A percentile compares a stretch with the other conserved stretches of the same genome.
These are phyloP conservation scores for Exutisphaerella laricina DNA, from an alignment of 2,329 filamentous ascomycete species.

Conservation along the genomic window DNA sequence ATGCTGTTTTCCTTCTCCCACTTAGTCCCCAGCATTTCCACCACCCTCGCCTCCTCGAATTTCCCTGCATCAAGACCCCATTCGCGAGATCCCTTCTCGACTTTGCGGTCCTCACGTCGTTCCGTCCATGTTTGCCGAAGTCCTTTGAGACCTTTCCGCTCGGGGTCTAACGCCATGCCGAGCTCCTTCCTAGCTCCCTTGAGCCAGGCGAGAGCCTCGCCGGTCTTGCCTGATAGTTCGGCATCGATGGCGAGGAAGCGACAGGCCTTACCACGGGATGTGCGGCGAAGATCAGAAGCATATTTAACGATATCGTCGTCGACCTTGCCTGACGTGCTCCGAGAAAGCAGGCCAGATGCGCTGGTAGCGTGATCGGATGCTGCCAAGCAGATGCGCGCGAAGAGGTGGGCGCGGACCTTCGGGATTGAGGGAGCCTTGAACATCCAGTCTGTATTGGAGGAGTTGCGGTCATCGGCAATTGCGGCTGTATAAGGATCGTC, in stretches of 20 bases:
- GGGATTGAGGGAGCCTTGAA: constrained; percentile 82
- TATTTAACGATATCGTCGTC: constrained; percentile 66
- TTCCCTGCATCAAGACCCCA: constrained; percentile 83
- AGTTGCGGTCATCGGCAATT: constrained; percentile 75
- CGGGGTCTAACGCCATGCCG: constrained; percentile 50
- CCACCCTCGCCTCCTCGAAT: constrained; percentile 75
- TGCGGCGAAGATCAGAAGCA: constrained; percentile 65
- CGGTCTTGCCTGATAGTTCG: constrained; percentile 73
- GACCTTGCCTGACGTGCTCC: constrained; percentile 46
- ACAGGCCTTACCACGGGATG: constrained; percentile 76
- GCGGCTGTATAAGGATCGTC: constrained; percentile 87
- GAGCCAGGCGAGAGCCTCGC: constrained; percentile 82
- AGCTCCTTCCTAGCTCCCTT: constrained; percentile 70
- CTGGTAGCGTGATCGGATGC: constrained; percentile 81
- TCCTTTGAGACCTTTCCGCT: constrained; percentile 52
- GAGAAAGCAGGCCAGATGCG: constrained; percentile 51
- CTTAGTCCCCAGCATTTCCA: constrained; percentile 81
- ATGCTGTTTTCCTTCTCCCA: constrained; percentile 94
- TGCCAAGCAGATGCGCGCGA: constrained; percentile 79
- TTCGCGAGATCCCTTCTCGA: constrained; percentile 59
- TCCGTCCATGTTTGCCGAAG: constrained; percentile 71
- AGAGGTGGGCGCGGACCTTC: constrained; percentile 81
- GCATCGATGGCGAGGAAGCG: constrained; percentile 88
- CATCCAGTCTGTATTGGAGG: constrained; percentile 92
- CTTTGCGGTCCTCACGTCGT: constrained; percentile 69